These are phyloP conservation scores for Taphrina pruni DNA, from an alignment of 1,139 yeast species.

Conservation along the genomic window DNA sequence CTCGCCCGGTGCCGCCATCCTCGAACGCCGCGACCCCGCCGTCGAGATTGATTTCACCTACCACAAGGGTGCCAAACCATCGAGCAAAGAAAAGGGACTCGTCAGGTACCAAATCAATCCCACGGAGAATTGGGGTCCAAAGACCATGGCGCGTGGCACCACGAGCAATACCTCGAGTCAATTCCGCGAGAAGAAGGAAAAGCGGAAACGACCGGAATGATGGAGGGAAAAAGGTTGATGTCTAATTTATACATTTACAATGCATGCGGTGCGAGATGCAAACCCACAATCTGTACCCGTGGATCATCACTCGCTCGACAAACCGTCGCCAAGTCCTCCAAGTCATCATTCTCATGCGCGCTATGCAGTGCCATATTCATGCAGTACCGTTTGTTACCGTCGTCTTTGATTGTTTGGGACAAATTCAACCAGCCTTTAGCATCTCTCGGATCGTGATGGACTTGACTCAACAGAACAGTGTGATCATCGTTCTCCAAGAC, in stretches of 20 bases:
- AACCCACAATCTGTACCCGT: not conserved
- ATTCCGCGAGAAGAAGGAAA: slow-evolving; percentile 20
- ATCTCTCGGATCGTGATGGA: slow-evolving; percentile 11
- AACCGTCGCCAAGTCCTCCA: slow-evolving; percentile 9
- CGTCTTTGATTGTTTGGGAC: not conserved
- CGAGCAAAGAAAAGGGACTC: slow-evolving; percentile 73
- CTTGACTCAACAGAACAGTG: not conserved
- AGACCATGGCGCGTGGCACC: slow-evolving; percentile 55
- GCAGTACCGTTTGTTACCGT: not conserved
- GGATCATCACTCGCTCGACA: slow-evolving; percentile 13
- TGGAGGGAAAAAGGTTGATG: not conserved
- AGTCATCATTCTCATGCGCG: slow-evolving; percentile 1
- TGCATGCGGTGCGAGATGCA: slow-evolving; percentile 14
- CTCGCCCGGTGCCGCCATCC: slow-evolving; percentile 70
- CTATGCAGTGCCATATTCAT: slow-evolving; percentile 22
- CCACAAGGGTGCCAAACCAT: slow-evolving; percentile 54
- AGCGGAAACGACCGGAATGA: slow-evolving; percentile 2
- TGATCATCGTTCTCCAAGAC: not conserved
- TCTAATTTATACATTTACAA: not conserved
- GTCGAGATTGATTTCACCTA: slow-evolving; percentile 54
- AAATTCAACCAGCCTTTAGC: slow-evolving; percentile 10
- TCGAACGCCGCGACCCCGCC: slow-evolving; percentile 56
- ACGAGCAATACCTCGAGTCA: slow-evolving; percentile 23
- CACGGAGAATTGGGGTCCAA: slow-evolving; percentile 95
- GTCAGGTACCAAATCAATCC: slow-evolving; percentile 92